phyloP scores from a whole-genome alignment of 352 stramenopile species.

The Phytophthora multivora region DNA sequence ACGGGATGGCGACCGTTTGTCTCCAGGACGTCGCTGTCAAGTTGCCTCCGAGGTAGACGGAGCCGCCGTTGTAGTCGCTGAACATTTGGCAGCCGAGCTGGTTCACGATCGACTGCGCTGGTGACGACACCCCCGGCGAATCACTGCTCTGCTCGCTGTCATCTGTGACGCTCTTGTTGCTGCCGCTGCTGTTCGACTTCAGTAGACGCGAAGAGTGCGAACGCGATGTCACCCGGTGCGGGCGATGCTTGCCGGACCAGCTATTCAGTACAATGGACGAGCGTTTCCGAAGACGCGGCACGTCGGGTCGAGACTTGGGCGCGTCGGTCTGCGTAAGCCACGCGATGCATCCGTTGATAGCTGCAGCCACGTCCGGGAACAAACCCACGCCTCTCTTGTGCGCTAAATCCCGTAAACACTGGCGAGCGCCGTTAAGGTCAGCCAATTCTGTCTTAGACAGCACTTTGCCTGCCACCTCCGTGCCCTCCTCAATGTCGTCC shows the following conservation, averaged over 20 bases:
- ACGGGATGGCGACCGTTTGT: slow-evolving; percentile 71
- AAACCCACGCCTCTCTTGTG: slow-evolving; percentile 49
- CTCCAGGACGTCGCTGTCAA: slow-evolving; percentile 75
- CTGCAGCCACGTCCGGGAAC: slow-evolving; percentile 53
- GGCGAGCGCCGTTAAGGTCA: slow-evolving; percentile 82
- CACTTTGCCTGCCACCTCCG: slow-evolving; percentile 51
- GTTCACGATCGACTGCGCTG: slow-evolving; percentile 42
- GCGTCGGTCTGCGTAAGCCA: slow-evolving; percentile 60
- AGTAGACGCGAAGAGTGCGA: slow-evolving; percentile 68
- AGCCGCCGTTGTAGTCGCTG: slow-evolving; percentile 50
- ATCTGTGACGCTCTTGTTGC: slow-evolving; percentile 32
- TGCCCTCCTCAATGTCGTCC: slow-evolving; percentile 66
- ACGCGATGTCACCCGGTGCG: slow-evolving; percentile 55
- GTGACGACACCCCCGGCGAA: slow-evolving; percentile 7
- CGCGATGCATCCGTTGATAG: slow-evolving; percentile 51
- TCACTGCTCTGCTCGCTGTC: slow-evolving; percentile 33
- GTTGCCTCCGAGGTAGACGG: slow-evolving; percentile 81
- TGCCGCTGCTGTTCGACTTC: slow-evolving; percentile 44
- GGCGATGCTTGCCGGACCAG: slow-evolving; percentile 60
- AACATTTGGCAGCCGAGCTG: slow-evolving; percentile 53
- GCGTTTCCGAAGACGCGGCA: slow-evolving; percentile 69
- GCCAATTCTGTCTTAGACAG: slow-evolving; percentile 70
- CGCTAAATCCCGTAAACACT: slow-evolving; percentile 77
- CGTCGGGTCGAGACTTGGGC: slow-evolving; percentile 43
- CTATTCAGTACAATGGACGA: slow-evolving; percentile 80